Conservation (phyloP, 2,329 filamentous ascomycete species). For the Curvularia hawaiiensis region DNA sequence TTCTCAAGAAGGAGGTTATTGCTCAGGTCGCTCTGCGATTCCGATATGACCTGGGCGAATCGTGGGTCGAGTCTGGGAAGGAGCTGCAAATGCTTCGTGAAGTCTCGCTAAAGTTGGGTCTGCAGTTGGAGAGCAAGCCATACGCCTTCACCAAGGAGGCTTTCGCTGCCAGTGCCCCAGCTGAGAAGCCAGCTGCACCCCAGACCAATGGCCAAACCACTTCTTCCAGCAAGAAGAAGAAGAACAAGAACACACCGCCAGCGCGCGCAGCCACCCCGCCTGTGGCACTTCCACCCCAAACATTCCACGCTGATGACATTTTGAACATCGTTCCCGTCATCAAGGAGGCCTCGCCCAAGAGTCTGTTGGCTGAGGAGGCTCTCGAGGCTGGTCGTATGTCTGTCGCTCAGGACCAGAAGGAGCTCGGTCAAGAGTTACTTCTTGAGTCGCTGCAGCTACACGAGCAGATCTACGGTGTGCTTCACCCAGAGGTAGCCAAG, state of each 20-base stretch:
- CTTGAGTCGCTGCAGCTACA: constrained; percentile 95
- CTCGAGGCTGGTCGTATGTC: constrained; percentile 95
- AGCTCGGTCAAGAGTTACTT: constrained; percentile 92
- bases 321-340: constrained; percentile 92
- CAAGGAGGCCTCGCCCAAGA: constrained; percentile 92
- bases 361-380: constrained; percentile 90
- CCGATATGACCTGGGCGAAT: constrained; percentile 71
- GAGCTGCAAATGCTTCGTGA: constrained; percentile 88
- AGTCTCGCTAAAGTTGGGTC: constrained; percentile 82
- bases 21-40: constrained; percentile 75
- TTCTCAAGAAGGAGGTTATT: constrained; percentile 71
- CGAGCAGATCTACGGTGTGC: constrained; percentile 97
- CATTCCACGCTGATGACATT: constrained; percentile 84
- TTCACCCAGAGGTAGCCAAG: constrained; percentile 94
- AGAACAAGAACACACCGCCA: constrained; percentile 61
- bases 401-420: constrained; percentile 92
- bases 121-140: constrained; percentile 82
- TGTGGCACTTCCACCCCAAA: constrained; percentile 57
- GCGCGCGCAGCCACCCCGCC: constrained; percentile 50
- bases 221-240: constrained; percentile 53
- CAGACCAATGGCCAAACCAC: constrained; percentile 47
- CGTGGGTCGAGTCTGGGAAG: constrained; percentile 71
- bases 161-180: constrained; percentile 23
- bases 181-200: constrained; percentile 28
- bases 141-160: constrained; percentile 66